Evolutionary conservation across 208 protist species (phyloP).

Genomic region (Acanthamoeba quina): DNA sequence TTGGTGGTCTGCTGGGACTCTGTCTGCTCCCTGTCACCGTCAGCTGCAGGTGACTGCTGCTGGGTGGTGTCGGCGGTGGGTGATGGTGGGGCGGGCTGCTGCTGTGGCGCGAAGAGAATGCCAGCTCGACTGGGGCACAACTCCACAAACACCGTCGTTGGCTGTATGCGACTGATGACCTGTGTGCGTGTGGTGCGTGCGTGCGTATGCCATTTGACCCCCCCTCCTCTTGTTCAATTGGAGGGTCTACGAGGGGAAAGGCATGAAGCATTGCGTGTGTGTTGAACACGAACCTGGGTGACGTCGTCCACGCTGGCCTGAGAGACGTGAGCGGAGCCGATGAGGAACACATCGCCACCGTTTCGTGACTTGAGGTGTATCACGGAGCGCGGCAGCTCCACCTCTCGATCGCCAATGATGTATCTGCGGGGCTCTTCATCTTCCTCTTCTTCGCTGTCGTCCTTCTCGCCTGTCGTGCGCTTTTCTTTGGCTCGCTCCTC

Average conservation of each 20-base stretch:
- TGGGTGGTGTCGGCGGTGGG: no score
- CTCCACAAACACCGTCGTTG: slow-evolving; percentile 36
- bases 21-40: background rate
- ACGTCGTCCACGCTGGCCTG: slow-evolving; percentile 23
- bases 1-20: background rate
- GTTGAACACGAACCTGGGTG: no score
- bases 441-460: background rate
- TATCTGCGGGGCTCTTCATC: background rate
- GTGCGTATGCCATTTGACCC: no score
- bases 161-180: slow-evolving; percentile 42
- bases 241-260: no score
- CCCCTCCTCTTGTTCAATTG: no score
- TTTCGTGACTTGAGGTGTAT: slow-evolving; percentile 1
- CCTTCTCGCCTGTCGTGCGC: background rate
- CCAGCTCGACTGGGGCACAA: slow-evolving; percentile 12
- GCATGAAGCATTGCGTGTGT: no score
- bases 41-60: slow-evolving; percentile 15
- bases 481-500: background rate
- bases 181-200: no score
- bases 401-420: background rate
- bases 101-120: slow-evolving; percentile 42
- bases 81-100: no score
- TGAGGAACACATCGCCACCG: slow-evolving; percentile 41
- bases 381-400: background rate
- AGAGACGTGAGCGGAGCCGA: slow-evolving; percentile 53